phyloP scores from a whole-genome alignment of 2,329 filamentous ascomycete species.

The Ceratocystis cubensis region DNA sequence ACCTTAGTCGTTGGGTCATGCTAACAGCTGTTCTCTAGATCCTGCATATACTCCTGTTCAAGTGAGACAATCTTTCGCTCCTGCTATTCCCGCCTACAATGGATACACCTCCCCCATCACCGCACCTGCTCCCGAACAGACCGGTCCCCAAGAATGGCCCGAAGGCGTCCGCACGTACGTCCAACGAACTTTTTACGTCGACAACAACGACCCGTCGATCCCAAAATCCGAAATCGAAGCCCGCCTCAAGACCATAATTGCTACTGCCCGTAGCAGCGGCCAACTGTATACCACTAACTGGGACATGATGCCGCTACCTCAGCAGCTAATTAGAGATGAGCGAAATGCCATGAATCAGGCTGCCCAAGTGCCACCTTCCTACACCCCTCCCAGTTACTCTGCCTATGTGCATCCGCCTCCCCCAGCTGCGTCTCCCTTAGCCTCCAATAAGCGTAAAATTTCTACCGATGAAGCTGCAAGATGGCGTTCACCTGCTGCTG shows the following conservation, averaged over 20 bases:
- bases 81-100: slow-evolving; percentile 28
- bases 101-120: slow-evolving; percentile 27
- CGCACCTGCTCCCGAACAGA: slow-evolving; percentile 24
- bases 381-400: slow-evolving; percentile 23
- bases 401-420: slow-evolving; percentile 23
- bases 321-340: slow-evolving; percentile 66
- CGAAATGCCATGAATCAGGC: slow-evolving; percentile 28
- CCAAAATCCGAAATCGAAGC: slow-evolving; percentile 60
- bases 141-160: slow-evolving; percentile 56
- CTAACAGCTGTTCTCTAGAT: slow-evolving; percentile 26
- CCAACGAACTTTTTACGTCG: slow-evolving; percentile 69
- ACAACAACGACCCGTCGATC: slow-evolving; percentile 53
- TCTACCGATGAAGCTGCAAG: slow-evolving; percentile 56
- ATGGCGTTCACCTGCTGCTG: slow-evolving; percentile 14
- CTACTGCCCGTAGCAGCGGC: slow-evolving; percentile 61
- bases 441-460: slow-evolving; percentile 29
- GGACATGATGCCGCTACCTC: slow-evolving; percentile 70
- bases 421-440: background rate
- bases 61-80: slow-evolving; percentile 47
- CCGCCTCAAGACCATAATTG: slow-evolving; percentile 78
- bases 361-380: background rate
- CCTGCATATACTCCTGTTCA: slow-evolving; percentile 50
- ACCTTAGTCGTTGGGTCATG: background rate
- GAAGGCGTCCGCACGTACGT: slow-evolving; percentile 77
- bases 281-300: slow-evolving; percentile 67